Base-by-base conservation (phyloP, 2,329 filamentous ascomycete species). In the Fusarium temperatum region DNA sequence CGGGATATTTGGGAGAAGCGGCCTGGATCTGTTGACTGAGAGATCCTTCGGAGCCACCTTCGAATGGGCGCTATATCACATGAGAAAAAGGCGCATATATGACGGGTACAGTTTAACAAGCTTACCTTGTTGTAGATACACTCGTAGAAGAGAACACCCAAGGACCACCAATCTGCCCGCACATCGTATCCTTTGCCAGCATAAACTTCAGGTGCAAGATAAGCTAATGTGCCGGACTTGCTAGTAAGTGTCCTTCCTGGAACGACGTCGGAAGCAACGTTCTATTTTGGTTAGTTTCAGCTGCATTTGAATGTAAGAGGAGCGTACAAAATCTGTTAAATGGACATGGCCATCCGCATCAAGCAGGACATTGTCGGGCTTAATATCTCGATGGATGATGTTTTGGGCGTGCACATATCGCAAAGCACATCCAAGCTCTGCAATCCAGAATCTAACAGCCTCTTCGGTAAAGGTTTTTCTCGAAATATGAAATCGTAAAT, bases 381-480 rank as follows among this genome's bases (percentile, higher is more conserved):
- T 98, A 60, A 97, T 89, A 81, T 98, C 95, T 78, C 95, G 89
- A 82, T 98, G 95, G 71, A 97, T 94, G 78, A 98, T 97, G 76
- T 93, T 92, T 81, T 97, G 94, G 42, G 88, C 86, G 81, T 97
- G 95, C 71, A 97, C 92, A 79, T 97, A 97, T 81, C 91, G 89
- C 79, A 99, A 84, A 44, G 96, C 96, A 83, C 96, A 98, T 18
- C 94, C 96, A 35, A 99, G 86, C 84, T 98, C 94, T 12, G 96
- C 91, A 81, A 98, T 96, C 96, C 96, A 99, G 82, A 99, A 99
- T 63, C 94, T 92, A 60, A 99, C 93, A 7, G 96, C 95, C 58
- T 98, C 96, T 84, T 99, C 96, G 50, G 96, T 99, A 81, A 99
- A 98, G 3, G 95, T 96, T 85, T 98, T 98, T 80, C 96, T 89